A percentile compares a stretch with the other conserved stretches of the same genome.
These are phyloP conservation scores for Rhizoclosmatium sp. DNA, from an alignment of 192 early-diverging fungal genomes.

Conservation along the genomic window DNA sequence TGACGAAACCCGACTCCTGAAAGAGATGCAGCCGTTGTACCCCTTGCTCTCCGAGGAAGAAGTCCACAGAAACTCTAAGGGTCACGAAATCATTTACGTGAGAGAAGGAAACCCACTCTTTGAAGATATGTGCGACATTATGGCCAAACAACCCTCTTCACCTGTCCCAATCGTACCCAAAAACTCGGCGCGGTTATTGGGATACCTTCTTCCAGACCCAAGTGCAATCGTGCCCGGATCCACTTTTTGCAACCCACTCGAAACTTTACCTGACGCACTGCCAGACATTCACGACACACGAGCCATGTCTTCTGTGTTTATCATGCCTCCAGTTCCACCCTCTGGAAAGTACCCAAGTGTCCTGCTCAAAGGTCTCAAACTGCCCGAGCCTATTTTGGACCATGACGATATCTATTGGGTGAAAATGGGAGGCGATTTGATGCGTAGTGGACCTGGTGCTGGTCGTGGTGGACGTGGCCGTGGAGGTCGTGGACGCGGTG, in stretches of 20 bases:
- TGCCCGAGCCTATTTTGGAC: slow-evolving; percentile 35
- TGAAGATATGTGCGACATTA: slow-evolving; percentile 54
- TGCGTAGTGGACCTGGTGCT: slow-evolving; percentile 29
- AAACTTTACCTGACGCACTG: slow-evolving; percentile 33
- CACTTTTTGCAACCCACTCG: slow-evolving; percentile 57
- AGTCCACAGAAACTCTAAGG: slow-evolving; percentile 47
- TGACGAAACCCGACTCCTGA: slow-evolving; percentile 83
- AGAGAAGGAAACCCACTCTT: slow-evolving; percentile 44
- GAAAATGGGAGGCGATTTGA: slow-evolving; percentile 37
- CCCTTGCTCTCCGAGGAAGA: slow-evolving; percentile 54
- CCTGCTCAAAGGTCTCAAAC: slow-evolving; percentile 32
- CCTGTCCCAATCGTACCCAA: slow-evolving; percentile 46
- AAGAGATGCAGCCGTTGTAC: slow-evolving; percentile 74
- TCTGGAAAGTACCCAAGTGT: slow-evolving; percentile 43
- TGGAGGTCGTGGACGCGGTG: slow-evolving; percentile 31
- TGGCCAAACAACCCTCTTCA: slow-evolving; percentile 38
- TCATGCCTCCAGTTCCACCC: slow-evolving; percentile 49
- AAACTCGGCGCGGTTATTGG: slow-evolving; percentile 41
- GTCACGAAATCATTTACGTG: slow-evolving; percentile 52
- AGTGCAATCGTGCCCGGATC: slow-evolving; percentile 55
- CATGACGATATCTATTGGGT: slow-evolving; percentile 51
- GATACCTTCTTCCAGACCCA: slow-evolving; percentile 52
- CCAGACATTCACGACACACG: slow-evolving; percentile 50
- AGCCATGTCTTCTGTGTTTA: slow-evolving; percentile 50
- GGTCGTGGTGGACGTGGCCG: slow-evolving; percentile 36